phyloP scores from a whole-genome alignment of 208 protist species.

The Trypanosoma grayi region DNA sequence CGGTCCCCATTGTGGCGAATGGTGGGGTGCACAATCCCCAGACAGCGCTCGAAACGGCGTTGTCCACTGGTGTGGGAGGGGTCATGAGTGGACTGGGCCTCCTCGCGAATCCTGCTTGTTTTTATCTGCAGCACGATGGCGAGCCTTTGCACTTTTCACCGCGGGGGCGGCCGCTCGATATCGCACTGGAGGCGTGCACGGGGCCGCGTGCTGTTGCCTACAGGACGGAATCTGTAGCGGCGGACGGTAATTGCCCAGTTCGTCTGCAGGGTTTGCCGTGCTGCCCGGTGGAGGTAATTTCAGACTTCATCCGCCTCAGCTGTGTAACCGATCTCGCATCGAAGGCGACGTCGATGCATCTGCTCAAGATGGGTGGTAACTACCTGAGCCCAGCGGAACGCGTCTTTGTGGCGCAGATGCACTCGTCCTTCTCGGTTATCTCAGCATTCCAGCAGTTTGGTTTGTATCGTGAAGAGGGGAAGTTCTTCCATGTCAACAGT shows the following conservation, averaged over 20 bases:
- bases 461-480: conserved; percentile 27
- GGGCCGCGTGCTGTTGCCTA: background rate
- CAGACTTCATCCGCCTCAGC: conserved; percentile 72
- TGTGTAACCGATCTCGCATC: conserved; percentile 47
- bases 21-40: conserved; percentile 62
- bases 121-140: conserved; percentile 26
- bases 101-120: conserved; percentile 83
- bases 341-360: conserved; percentile 64
- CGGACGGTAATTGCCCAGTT: conserved; percentile 3
- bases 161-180: background rate
- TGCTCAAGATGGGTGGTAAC: conserved; percentile 67
- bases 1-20: conserved; percentile 82
- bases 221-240: background rate
- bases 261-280: conserved; percentile 21
- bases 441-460: conserved; percentile 48
- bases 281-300: conserved; percentile 71
- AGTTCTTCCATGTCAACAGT: conserved; percentile 6
- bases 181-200: background rate
- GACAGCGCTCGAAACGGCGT: conserved; percentile 43
- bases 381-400: conserved; percentile 73
- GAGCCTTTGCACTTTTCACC: conserved; percentile 17
- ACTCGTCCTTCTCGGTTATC: conserved; percentile 53
- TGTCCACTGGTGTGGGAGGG: conserved; percentile 54
- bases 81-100: conserved; percentile 84
- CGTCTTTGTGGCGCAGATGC: conserved; percentile 55